Conservation (phyloP, 2,329 filamentous ascomycete species). For the Aschersonia sp. region DNA sequence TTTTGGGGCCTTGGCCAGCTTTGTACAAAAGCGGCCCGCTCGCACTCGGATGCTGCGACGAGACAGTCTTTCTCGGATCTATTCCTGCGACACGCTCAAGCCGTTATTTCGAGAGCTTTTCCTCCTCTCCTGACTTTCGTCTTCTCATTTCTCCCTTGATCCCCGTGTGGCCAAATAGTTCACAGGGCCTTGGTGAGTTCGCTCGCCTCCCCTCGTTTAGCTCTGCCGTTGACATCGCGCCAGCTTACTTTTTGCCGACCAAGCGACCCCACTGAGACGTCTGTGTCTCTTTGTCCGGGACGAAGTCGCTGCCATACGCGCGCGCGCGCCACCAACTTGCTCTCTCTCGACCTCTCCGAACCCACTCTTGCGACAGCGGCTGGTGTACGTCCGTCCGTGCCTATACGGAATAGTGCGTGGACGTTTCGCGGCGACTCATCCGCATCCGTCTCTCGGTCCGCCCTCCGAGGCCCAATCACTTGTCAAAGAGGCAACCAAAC, state of each 20-base stretch:
- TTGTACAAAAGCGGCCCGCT: conserved; percentile 9
- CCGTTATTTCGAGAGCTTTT: neutral
- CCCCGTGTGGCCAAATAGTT: no score
- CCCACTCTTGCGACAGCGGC: conserved; percentile 6
- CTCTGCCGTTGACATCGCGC: neutral
- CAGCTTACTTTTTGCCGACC: neutral
- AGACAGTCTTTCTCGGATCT: neutral
- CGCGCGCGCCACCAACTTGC: neutral
- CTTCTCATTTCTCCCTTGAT: no score
- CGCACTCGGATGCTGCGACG: neutral
- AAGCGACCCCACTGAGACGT: neutral
- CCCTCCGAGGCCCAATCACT: neutral
- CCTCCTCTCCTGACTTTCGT: no score
- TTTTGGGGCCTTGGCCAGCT: neutral
- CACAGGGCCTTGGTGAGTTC: neutral
- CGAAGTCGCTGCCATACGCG: neutral
- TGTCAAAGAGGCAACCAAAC: no score
- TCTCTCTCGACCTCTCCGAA: neutral
- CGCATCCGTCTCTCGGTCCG: neutral
- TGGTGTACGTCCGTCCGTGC: conserved; percentile 9
- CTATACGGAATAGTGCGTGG: no score
- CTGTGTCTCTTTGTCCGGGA: conserved; percentile 2
- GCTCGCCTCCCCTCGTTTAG: conserved; percentile 1
- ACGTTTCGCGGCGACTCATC: neutral
- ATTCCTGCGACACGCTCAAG: conserved; percentile 4